Evolutionary conservation across 345 rosid genomes (phyloP).

Genomic region (Syzygium oleosum): DNA sequence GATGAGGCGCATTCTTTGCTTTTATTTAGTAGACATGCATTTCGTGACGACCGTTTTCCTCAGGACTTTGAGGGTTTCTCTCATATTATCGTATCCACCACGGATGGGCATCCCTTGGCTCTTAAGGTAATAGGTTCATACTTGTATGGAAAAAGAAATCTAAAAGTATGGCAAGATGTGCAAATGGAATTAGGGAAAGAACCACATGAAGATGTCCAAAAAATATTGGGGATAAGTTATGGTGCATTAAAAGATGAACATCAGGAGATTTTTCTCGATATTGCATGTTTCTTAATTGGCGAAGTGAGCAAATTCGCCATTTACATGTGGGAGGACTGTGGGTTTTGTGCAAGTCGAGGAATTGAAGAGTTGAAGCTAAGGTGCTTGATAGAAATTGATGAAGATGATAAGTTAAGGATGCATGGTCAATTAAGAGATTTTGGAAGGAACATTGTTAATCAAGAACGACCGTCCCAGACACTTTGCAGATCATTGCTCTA

Average conservation of each 20-base stretch:
- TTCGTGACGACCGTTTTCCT: accelerated
- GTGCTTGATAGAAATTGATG: neutral
- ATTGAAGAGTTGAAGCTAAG: neutral
- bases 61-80: neutral
- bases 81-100: accelerated
- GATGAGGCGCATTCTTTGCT: neutral
- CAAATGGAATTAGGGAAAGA: accelerated
- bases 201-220: accelerated
- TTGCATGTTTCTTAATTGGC: neutral
- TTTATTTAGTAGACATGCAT: neutral
- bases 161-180: accelerated
- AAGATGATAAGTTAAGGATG: accelerated
- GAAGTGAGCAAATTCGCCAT: accelerated
- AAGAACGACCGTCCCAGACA: too few relatives aligned
- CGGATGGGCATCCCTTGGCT: neutral
- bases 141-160: accelerated
- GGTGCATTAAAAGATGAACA: neutral
- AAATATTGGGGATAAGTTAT: neutral
- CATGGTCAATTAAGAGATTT: neutral
- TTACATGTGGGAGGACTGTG: neutral
- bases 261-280: neutral
- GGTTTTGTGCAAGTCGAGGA: accelerated
- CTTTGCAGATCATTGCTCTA: too few relatives aligned
- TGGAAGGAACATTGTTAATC: neutral
- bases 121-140: neutral